Percentiles rank a stretch among this genome's conserved stretches.
Evolutionary conservation across 1,284 basidiomycete genomes (phyloP).

Genomic region (Hymenochaete sp.): DNA sequence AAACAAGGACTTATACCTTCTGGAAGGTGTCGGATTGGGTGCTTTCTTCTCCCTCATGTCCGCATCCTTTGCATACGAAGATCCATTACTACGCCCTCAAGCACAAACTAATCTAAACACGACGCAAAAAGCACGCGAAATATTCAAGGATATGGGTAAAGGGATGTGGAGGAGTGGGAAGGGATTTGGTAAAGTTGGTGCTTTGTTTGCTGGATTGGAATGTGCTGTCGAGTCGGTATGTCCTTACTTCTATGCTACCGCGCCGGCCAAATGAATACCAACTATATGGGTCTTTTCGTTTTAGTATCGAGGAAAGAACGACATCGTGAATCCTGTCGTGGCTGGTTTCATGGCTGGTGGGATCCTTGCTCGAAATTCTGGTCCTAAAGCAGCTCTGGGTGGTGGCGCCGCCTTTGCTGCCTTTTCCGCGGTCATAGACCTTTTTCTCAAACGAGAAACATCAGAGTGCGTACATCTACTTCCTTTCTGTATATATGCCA

Average conservation of each 20-base stretch:
- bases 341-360: conserved; percentile 73
- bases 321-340: conserved; percentile 76
- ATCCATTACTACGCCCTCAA: conserved; percentile 73
- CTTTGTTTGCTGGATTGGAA: conserved; percentile 88
- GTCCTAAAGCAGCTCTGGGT: conserved; percentile 71
- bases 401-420: conserved; percentile 86
- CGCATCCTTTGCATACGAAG: conserved; percentile 90
- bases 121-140: conserved; percentile 73
- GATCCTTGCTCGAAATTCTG: conserved; percentile 76
- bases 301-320: conserved; percentile 93
- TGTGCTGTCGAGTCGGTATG: conserved; percentile 93
- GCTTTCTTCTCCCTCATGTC: conserved; percentile 97
- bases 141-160: conserved; percentile 92
- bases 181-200: conserved; percentile 93
- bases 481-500: background rate
- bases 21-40: conserved; percentile 79
- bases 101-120: conserved; percentile 51
- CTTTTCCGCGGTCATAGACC: conserved; percentile 84
- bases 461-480: conserved; percentile 62
- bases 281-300: conserved; percentile 9
- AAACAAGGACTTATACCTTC: conserved; percentile 9
- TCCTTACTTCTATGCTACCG: conserved; percentile 21
- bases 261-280: background rate
- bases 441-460: conserved; percentile 76
- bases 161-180: conserved; percentile 88